Base-by-base conservation (phyloP, 805 yeast genomes). In the Lachancea meyersii region DNA sequence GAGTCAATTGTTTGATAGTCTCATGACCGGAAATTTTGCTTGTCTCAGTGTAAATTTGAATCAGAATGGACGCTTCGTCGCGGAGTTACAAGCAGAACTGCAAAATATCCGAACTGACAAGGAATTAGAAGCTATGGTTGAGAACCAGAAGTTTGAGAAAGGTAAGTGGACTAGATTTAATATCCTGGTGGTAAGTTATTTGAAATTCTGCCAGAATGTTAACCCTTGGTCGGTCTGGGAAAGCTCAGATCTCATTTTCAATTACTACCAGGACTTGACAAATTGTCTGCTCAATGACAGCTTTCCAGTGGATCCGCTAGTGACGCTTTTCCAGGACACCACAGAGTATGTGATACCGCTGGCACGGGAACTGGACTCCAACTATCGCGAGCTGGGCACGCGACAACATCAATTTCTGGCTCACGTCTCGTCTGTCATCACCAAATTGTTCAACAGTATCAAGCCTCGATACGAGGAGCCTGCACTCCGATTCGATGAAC, bases 381-480 rank as follows among this genome's bases (percentile, higher is more conserved):
- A 54, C 20, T 48, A 47, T 42, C 32, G 36, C 38, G 36, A 27
- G 4, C 21, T 49, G 13, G 54, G 51, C 10, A 48, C 53, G 3
- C 48, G 49, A 52, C 60, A 50, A 67, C 68, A 22, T 50, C 79
- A 44, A 24, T 60, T 60, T 27, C 55, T 70, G 28, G 65, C 75
- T 5, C 73, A 70, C 56, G 53, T 75, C 19, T 78, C 86, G 0
- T 67, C 79, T 3, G 60, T 77, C 2, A 63, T 81, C 14, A 64
- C 82, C 38, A 75, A 73, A 51, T 60, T 79, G 22, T 80, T 81
- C 64, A 81, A 82, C 52, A 70, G 79, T 40, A 75, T 77, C 30
- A 68, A 86, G 31, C 73, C 79, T 49, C 61, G 71, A 50, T 55
- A 65, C 47, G 50, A 55, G n/a, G 65, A 57, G 43, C 40, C 61